Evolutionary conservation across 1,284 basidiomycete species (phyloP), one percentile per base, ranked within the genome.

Genomic region (Bondarzewia mesenterica): DNA sequence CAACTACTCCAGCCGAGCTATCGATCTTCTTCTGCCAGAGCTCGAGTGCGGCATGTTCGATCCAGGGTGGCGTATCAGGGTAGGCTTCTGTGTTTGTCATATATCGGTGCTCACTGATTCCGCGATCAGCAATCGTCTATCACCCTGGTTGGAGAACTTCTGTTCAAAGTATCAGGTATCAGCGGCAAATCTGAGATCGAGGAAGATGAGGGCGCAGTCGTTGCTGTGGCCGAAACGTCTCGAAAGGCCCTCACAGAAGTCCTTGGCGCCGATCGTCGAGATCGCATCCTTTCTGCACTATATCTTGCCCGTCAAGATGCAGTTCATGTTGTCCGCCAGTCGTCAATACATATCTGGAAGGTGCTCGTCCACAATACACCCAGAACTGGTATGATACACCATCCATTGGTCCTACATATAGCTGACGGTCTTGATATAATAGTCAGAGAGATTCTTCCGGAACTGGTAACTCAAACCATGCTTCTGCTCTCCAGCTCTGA

Each of bases 91-190:
- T 20, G 38, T n/a, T n/a, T n/a, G n/a, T n/a, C 7, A 8, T 26
- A 40, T 16, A 35, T n/a, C 48, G 43, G 29, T 18, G 50, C 58
- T 51, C 50, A 38, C 40, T 48, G 48, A 27, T 53, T 10, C n/a
- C 41, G 29, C 35, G 12, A 51, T 1, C 54, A 93, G 88, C 86
- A 93, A 80, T 89, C 91, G 0, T 98, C 94, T 20, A 89, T 99
- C 60, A 93, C 94, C 14, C 82, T 99, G 55, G 89, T 96, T 35
- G 94, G 94, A 58, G 96, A 99, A 64, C 72, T 99, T 5, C 72
- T 99, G 22, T 99, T 98, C 87, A 92, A 94, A 62, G 85, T 99
- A n/a, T 92, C 94, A 16, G 96, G 96, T 50, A 97, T 99, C 62
- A 89, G 89, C 52, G 91, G 87, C 52, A 98, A 98, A 68, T 79